Percentiles rank a stretch among this genome's conserved stretches.
phyloP scores from a whole-genome alignment of 345 rosid genomes.

The Firmiana major region DNA sequence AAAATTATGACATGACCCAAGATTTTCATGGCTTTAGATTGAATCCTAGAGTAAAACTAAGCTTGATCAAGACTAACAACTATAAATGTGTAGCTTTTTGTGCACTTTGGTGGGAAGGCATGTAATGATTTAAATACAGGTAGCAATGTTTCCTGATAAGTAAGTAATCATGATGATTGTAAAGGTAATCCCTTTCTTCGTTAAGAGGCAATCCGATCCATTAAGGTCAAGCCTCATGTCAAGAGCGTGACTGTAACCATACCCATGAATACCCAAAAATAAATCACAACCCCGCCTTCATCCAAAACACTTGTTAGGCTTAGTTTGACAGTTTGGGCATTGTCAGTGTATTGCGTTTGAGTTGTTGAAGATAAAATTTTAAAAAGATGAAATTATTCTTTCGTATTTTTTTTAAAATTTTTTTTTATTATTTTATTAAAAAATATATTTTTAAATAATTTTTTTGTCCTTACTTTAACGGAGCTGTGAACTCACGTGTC shows the following conservation, averaged over 20 bases:
- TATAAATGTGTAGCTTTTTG: neutral
- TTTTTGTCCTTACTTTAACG: too few species aligned
- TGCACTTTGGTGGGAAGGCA: neutral
- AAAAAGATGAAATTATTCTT: too few species aligned
- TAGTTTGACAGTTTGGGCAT: too few species aligned
- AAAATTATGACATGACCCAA: too few species aligned
- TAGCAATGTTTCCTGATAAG: neutral
- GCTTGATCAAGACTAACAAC: neutral
- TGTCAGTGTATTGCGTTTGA: too few species aligned
- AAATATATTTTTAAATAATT: too few species aligned
- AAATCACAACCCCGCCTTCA: neutral
- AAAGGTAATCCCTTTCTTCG: neutral
- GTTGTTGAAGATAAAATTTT: too few species aligned
- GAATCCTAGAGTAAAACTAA: neutral
- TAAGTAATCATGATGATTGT: neutral
- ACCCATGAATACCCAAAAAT: neutral
- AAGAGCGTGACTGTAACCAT: neutral
- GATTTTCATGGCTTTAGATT: neutral
- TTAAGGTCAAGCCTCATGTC: neutral
- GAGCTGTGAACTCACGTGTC: conserved; percentile 25
- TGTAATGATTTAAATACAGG: neutral
- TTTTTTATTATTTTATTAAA: too few species aligned
- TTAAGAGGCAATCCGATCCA: neutral
- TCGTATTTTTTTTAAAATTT: too few species aligned
- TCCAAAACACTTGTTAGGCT: neutral